Percentiles rank a stretch among this genome's conserved stretches.
phyloP scores from a whole-genome alignment of 2,329 filamentous ascomycete genomes.

The Botrytis fabae region DNA sequence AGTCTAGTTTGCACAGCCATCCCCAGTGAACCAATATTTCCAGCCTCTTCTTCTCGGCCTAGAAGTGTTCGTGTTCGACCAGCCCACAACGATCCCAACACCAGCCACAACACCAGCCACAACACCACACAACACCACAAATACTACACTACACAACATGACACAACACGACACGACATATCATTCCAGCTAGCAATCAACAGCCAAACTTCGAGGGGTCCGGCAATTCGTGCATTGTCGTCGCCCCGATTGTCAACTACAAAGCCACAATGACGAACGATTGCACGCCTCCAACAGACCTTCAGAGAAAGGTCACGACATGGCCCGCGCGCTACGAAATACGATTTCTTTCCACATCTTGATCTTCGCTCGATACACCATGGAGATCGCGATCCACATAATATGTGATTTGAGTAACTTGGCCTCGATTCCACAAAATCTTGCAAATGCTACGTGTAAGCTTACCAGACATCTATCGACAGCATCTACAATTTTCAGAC shows the following conservation, averaged over 20 bases:
- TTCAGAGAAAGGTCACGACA: not conserved
- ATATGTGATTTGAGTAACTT: not conserved
- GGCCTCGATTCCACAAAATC: not conserved
- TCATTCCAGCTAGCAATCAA: not conserved
- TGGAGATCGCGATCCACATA: not conserved
- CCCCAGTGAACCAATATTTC: not conserved
- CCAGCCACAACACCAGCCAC: not conserved
- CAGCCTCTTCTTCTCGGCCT: not conserved
- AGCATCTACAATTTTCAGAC: not conserved
- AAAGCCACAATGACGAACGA: slow-evolving; percentile 9
- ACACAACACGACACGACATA: not conserved
- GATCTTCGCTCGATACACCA: not conserved
- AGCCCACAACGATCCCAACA: not conserved
- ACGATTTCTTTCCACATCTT: slow-evolving; percentile 9
- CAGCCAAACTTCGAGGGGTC: not conserved
- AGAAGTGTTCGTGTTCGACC: too few species aligned
- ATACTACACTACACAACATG: too few species aligned
- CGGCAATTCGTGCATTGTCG: not conserved
- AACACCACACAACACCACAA: not conserved
- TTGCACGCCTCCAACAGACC: not conserved
- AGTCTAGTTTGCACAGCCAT: slow-evolving; percentile 1
- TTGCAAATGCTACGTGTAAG: not conserved
- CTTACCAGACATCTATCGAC: not conserved
- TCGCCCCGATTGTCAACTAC: not conserved
- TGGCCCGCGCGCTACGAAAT: slow-evolving; percentile 12